These are phyloP conservation scores for Lachancea kluyveri DNA, from an alignment of 805 yeast genomes.

Conservation along the genomic window DNA sequence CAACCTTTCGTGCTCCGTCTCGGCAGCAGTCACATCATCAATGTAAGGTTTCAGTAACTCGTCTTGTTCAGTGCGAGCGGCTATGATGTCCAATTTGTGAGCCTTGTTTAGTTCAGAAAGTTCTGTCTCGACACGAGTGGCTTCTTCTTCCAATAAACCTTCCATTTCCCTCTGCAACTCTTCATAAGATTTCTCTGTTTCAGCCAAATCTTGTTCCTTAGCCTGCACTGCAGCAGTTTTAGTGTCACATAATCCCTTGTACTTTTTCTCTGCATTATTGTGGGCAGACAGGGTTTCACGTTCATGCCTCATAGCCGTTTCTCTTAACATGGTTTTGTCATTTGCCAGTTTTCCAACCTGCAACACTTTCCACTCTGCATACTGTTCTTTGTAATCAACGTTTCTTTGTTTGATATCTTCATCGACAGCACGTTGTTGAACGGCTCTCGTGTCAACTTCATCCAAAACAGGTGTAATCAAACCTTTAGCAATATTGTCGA, in stretches of 20 bases:
- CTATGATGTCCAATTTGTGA: constrained; percentile 25
- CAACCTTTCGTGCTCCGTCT: constrained; percentile 30
- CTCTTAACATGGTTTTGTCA: constrained; percentile 34
- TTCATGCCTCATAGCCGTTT: constrained; percentile 42
- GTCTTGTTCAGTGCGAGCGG: constrained; percentile 28
- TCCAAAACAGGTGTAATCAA: constrained; percentile 78
- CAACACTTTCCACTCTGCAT: constrained; percentile 37
- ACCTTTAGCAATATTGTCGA: constrained; percentile 71
- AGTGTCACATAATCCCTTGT: constrained; percentile 23
- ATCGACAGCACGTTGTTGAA: constrained; percentile 57
- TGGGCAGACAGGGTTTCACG: constrained; percentile 41
- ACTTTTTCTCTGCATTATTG: constrained; percentile 33
- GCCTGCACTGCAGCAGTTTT: constrained; percentile 34
- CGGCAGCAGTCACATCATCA: constrained; percentile 36
- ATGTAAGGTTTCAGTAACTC: constrained; percentile 38
- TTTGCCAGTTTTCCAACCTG: constrained; percentile 35
- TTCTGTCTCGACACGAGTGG: constrained; percentile 17
- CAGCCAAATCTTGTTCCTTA: constrained; percentile 37
- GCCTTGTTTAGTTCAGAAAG: constrained; percentile 25
- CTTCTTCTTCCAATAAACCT: constrained; percentile 32
- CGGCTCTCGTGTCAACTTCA: constrained; percentile 66
- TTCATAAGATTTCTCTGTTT: constrained; percentile 27
- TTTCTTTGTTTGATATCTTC: constrained; percentile 34
- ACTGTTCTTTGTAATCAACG: constrained; percentile 33
- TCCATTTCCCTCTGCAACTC: constrained; percentile 36